A percentile compares a stretch with the other conserved stretches of the same genome.
phyloP scores from a whole-genome alignment of 2,329 filamentous ascomycete genomes.

The Ilyonectria destructans region DNA sequence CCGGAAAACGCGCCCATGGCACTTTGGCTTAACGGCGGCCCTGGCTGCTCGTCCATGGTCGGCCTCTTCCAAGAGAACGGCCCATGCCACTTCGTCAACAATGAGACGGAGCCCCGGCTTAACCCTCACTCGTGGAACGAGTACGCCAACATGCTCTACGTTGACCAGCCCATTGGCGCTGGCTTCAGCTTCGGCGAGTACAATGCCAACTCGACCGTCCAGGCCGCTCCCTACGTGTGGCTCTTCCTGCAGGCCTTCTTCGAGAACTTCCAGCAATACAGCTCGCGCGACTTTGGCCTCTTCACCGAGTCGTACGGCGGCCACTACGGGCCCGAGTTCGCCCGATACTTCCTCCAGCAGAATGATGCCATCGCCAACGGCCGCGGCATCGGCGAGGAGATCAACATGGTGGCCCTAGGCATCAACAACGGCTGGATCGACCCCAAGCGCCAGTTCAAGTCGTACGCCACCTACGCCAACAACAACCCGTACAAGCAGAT shows the following conservation, averaged over 20 bases:
- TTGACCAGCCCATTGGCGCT: constrained; percentile 71
- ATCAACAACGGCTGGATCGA: constrained; percentile 74
- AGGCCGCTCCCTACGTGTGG: constrained; percentile 63
- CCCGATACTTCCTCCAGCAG: constrained; percentile 70
- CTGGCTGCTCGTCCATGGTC: constrained; percentile 54
- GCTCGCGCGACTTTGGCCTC: constrained; percentile 70
- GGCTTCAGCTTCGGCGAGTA: constrained; percentile 51
- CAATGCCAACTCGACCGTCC: constrained; percentile 48
- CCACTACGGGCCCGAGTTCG: constrained; percentile 72
- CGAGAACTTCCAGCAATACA: constrained; percentile 75
- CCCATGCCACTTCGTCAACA: constrained; percentile 77
- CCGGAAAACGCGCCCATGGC: constrained; percentile 62
- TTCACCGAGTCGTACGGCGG: constrained; percentile 72
- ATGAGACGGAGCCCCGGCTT: constrained; percentile 52
- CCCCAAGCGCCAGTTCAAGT: constrained; percentile 53
- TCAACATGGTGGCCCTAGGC: constrained; percentile 68
- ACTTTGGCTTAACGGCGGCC: constrained; percentile 68
- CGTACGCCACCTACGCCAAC: constrained; percentile 53
- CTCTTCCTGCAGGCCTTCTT: constrained; percentile 74
- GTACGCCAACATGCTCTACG: constrained; percentile 78
- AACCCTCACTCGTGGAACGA: constrained; percentile 78
- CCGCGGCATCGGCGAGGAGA: constrained; percentile 56
- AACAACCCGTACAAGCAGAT: constrained; percentile 54
- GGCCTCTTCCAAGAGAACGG: constrained; percentile 79
- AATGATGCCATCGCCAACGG: constrained; percentile 67